Evolutionary conservation across 768 basidiomycete species (phyloP).

Genomic region (Lactarius pseudohatsudake): DNA sequence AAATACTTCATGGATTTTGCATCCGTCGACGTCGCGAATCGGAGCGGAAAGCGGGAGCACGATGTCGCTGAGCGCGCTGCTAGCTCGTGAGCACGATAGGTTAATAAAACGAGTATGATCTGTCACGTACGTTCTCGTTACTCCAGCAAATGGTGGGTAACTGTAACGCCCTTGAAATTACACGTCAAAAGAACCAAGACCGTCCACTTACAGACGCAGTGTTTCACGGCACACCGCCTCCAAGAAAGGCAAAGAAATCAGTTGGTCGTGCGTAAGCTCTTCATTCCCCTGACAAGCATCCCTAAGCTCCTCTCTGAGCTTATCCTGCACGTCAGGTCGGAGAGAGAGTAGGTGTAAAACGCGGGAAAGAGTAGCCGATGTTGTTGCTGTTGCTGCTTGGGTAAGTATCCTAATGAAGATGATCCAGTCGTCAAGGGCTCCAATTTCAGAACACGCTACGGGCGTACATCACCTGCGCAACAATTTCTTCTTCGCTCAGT

Average conservation of each 20-base stretch:
- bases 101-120: neutral
- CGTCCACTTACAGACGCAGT: neutral
- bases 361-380: neutral
- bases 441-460: neutral
- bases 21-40: neutral
- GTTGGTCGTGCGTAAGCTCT: neutral
- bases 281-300: neutral
- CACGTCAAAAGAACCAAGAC: neutral
- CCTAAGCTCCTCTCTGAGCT: slow-evolving; percentile 11
- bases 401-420: neutral
- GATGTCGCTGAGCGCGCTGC: neutral
- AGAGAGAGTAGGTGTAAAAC: neutral
- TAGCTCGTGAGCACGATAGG: neutral
- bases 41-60: neutral
- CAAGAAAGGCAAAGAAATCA: slow-evolving; percentile 10
- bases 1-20: neutral
- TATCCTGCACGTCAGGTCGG: slow-evolving; percentile 6
- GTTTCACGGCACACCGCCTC: slow-evolving; percentile 18
- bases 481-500: neutral
- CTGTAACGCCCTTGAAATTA: neutral
- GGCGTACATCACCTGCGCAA: neutral
- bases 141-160: neutral
- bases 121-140: slow-evolving; percentile 3
- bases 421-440: neutral
- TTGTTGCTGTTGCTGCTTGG: neutral